A percentile compares a stretch with the other conserved stretches of the same genome.
Evolutionary conservation across 164 flowering plant species (phyloP).

Genomic region (Macadamia integrifolia): DNA sequence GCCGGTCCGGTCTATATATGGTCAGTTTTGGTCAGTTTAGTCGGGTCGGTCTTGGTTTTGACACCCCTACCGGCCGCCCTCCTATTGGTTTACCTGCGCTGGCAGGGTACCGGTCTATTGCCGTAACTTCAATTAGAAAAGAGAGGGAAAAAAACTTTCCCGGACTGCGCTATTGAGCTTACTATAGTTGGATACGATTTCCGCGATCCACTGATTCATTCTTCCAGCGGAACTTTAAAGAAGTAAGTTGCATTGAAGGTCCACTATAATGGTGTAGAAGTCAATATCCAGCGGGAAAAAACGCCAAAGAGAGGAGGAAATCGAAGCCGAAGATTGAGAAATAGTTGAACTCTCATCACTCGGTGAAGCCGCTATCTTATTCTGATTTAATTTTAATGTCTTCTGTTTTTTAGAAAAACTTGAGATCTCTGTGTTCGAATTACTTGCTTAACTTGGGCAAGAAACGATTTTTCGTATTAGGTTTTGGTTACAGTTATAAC

Average conservation of each 20-base stretch:
- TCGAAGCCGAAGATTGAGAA: constrained; percentile 8
- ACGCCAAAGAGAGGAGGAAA: constrained; percentile 21
- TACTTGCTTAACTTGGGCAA: not conserved
- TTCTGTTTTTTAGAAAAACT: not conserved
- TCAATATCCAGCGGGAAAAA: constrained; percentile 19
- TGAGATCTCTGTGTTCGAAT: not conserved
- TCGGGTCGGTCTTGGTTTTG: too few relatives aligned
- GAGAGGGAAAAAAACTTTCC: too few relatives aligned
- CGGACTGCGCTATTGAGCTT: too few relatives aligned
- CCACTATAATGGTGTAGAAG: constrained; percentile 5
- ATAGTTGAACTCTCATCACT: constrained; percentile 11
- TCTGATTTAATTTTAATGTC: not conserved
- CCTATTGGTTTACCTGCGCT: too few relatives aligned
- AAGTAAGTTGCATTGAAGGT: not conserved
- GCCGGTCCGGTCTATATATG: too few relatives aligned
- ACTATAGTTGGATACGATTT: too few relatives aligned
- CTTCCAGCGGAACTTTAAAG: not conserved
- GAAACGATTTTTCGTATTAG: too few relatives aligned
- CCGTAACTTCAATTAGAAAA: too few relatives aligned
- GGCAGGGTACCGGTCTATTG: too few relatives aligned
- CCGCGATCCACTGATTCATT: too few relatives aligned
- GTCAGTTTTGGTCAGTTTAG: too few relatives aligned
- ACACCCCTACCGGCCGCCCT: too few relatives aligned
- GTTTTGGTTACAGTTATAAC: not conserved
- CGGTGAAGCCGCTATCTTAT: constrained; percentile 7